phyloP scores from a whole-genome alignment of 495 filamentous ascomycete species.

The Daldinia loculata region DNA sequence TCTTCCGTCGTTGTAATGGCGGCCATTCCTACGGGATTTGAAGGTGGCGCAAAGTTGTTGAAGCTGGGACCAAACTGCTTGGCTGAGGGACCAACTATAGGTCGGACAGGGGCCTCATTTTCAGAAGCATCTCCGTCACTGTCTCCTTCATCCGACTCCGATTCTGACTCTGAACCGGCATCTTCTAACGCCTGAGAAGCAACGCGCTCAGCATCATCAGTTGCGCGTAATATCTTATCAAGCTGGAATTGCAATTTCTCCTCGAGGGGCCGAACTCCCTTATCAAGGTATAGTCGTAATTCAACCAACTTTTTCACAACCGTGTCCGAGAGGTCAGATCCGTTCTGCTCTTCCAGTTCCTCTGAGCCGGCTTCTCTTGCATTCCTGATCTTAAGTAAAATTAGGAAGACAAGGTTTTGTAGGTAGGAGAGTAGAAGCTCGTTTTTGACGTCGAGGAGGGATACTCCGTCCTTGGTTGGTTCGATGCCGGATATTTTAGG shows the following conservation, averaged over 20 bases:
- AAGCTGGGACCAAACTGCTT: conserved; percentile 71
- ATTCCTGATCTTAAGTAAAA: conserved; percentile 80
- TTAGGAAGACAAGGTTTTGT: conserved; percentile 90
- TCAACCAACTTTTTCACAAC: conserved; percentile 85
- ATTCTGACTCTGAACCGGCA: conserved; percentile 46
- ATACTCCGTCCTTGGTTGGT: conserved; percentile 84
- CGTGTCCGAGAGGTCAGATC: conserved; percentile 47
- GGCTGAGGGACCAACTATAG: conserved; percentile 55
- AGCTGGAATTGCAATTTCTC: conserved; percentile 85
- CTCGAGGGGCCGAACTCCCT: conserved; percentile 89
- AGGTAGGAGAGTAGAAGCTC: conserved; percentile 95
- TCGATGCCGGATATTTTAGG: conserved; percentile 64
- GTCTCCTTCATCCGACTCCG: conserved; percentile 52
- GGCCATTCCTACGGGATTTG: conserved; percentile 49
- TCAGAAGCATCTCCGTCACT: conserved; percentile 49
- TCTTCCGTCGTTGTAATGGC: conserved; percentile 45
- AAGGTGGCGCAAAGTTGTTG: conserved; percentile 57
- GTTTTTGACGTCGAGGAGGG: conserved; percentile 92
- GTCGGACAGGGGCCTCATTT: conserved; percentile 53
- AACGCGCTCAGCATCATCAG: conserved; percentile 72
- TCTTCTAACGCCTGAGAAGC: conserved; percentile 46
- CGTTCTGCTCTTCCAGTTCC: conserved; percentile 19
- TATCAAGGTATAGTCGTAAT: conserved; percentile 86
- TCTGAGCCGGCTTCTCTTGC: conserved; percentile 49
- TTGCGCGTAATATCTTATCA: conserved; percentile 87